Conservation (phyloP, 2,329 filamentous ascomycete species). For the Blastomyces gilchristii region DNA sequence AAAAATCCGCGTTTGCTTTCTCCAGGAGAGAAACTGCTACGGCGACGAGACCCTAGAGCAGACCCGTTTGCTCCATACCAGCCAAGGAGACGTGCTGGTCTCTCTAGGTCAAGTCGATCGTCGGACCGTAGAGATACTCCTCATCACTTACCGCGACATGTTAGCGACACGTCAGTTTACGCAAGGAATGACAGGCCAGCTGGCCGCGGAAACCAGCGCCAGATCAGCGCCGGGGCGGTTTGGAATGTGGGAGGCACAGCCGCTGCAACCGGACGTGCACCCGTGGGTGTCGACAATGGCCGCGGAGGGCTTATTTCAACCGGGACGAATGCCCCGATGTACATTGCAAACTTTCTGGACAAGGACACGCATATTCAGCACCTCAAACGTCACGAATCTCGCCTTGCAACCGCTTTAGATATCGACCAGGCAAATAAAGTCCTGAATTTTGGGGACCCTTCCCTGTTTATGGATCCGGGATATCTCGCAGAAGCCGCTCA, state of each 20-base stretch:
- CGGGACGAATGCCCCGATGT: slow-evolving; percentile 60
- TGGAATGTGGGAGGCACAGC: slow-evolving; percentile 69
- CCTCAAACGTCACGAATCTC: slow-evolving; percentile 57
- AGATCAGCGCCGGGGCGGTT: slow-evolving; percentile 57
- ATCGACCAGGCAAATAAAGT: slow-evolving; percentile 60
- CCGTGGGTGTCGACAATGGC: slow-evolving; percentile 47
- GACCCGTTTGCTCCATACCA: slow-evolving; percentile 45
- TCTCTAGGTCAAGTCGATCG: slow-evolving; percentile 7
- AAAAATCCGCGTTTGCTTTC: slow-evolving; percentile 40
- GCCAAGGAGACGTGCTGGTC: slow-evolving; percentile 18
- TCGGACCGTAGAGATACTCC: slow-evolving; percentile 18
- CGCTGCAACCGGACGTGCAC: slow-evolving; percentile 24
- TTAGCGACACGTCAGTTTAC: slow-evolving; percentile 20
- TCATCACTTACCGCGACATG: slow-evolving; percentile 27
- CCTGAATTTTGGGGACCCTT: slow-evolving; percentile 43
- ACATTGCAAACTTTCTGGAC: slow-evolving; percentile 47
- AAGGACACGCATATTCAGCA: slow-evolving; percentile 48
- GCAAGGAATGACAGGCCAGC: slow-evolving; percentile 10
- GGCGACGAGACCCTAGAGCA: slow-evolving; percentile 33
- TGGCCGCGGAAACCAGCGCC: slow-evolving; percentile 24
- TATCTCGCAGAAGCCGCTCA: background rate
- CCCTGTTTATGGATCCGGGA: background rate
- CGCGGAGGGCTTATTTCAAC: slow-evolving; percentile 55
- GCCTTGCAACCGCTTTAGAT: slow-evolving; percentile 71
- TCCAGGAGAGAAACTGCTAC: slow-evolving; percentile 37